A percentile compares a stretch with the other conserved stretches of the same genome.
Evolutionary conservation across 306 rosid species (phyloP).

Genomic region (Medicago ruthenica): DNA sequence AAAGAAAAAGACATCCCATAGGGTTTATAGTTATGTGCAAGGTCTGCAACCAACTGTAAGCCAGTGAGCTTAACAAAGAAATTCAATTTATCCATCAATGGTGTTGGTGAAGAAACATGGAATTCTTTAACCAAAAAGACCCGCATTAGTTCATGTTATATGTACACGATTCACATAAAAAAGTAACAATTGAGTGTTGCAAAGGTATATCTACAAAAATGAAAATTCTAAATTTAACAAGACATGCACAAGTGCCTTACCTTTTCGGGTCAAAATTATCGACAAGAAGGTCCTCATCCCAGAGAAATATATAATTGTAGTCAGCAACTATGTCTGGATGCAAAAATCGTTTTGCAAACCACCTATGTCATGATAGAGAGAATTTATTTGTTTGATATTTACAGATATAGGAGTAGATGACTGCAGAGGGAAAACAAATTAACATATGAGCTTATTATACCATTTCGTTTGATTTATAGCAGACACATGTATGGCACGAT

Average conservation of each 20-base stretch:
- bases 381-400: constrained; percentile 23
- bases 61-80: constrained; percentile 16
- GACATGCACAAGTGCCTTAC: constrained; percentile 44
- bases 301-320: constrained; percentile 82
- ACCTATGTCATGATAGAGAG: constrained; percentile 56
- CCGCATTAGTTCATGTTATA: constrained; percentile 5
- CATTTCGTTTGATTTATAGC: constrained; percentile 66
- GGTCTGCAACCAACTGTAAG: neutral
- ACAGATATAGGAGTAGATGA: neutral
- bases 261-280: constrained; percentile 76
- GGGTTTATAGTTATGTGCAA: constrained; percentile 9
- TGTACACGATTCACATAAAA: neutral
- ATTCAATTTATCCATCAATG: constrained; percentile 16
- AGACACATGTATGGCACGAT: constrained; percentile 56
- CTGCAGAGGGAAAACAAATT: constrained; percentile 13
- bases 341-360: constrained; percentile 95
- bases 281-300: constrained; percentile 97
- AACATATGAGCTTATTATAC: constrained; percentile 41
- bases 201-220: neutral
- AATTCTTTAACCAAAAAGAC: constrained; percentile 1
- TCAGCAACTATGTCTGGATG: constrained; percentile 91
- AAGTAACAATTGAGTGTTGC: neutral
- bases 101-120: neutral
- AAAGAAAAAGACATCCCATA: too few relatives aligned
- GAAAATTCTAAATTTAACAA: neutral